Percentiles rank a stretch among this genome's conserved stretches.
These are phyloP conservation scores for Ophiostoma montium DNA, from an alignment of 2,329 filamentous ascomycete genomes.

Conservation along the genomic window DNA sequence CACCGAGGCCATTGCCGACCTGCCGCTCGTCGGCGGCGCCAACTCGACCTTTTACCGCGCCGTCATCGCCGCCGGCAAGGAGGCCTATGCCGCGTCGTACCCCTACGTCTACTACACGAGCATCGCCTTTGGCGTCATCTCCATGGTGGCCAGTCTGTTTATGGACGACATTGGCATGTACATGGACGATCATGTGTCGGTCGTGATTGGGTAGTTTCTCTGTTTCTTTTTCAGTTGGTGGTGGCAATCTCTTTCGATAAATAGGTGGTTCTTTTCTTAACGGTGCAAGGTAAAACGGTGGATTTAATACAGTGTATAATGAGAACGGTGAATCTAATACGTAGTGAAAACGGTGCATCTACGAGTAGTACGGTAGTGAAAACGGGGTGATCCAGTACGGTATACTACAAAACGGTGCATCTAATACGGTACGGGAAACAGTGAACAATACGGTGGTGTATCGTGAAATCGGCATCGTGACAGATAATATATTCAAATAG, in stretches of 20 bases:
- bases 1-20: conserved; percentile 29
- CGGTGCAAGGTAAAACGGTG: too few species aligned
- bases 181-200: conserved; percentile 44
- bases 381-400: too few species aligned
- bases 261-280: too few species aligned
- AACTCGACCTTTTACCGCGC: conserved; percentile 21
- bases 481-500: too few species aligned
- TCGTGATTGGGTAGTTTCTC: conserved; percentile 23
- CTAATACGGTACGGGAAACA: too few species aligned
- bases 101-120: conserved; percentile 47
- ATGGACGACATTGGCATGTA: conserved; percentile 43
- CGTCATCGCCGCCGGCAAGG: conserved; percentile 36
- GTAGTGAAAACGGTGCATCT: too few species aligned
- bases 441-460: too few species aligned
- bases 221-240: background rate
- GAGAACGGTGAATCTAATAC: too few species aligned
- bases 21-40: conserved; percentile 35
- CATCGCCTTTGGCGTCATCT: conserved; percentile 42
- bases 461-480: too few species aligned
- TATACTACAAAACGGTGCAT: too few species aligned
- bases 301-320: too few species aligned
- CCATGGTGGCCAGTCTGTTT: conserved; percentile 42
- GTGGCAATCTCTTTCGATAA: background rate
- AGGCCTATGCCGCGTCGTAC: conserved; percentile 44
- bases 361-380: too few species aligned